Evolutionary conservation across 140 eudicot species (phyloP), one percentile per base, ranked within the genome.

Genomic region (Anethum foeniculum): DNA sequence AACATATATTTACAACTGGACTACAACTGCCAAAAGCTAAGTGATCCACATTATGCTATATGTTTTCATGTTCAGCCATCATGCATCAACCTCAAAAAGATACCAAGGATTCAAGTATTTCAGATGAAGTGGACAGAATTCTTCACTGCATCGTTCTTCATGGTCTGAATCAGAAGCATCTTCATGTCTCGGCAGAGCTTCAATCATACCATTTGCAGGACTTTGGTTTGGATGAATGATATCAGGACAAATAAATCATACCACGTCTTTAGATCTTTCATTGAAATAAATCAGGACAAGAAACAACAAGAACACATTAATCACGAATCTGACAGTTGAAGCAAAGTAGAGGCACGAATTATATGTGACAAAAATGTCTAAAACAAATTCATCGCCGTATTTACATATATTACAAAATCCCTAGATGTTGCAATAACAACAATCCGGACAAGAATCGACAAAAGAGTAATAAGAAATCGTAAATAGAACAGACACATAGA

Each of bases 151-250:
- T 83, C 76, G 85, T 78, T 82, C 91, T n/a, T 79, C 94, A 86
- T 89, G 85, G 9, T 84, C 96, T 30, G 96, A 86, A 65, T 84
- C 90, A 69, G 96, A 84, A 79, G 44, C 82, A 56, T 85, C 92
- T 19, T 27, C 87, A 38, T 30, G 85, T 43, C 75, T 80, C 4
- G 78, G 62, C 82, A 82, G 91, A 78, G 86, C 88, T 83, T 77
- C 85, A 68, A 90, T 87, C 49, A 86, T 81, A 74, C 90, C 47
- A 78, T 80, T 84, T 62, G 78, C 86, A 6, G 82, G 88, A 12
- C 88, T 80, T 78, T 86, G 91, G 80, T 72, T 82, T 6, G 98
- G 93, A 79, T 85, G 38, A 34, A 34, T 34, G 38, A 34, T 34
- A 34, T 34, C 38, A 34, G 38, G 38, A 34, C 38, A 34, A 34